phyloP scores from a whole-genome alignment of 177 flowering plant genomes.

The Telopea speciosissima region DNA sequence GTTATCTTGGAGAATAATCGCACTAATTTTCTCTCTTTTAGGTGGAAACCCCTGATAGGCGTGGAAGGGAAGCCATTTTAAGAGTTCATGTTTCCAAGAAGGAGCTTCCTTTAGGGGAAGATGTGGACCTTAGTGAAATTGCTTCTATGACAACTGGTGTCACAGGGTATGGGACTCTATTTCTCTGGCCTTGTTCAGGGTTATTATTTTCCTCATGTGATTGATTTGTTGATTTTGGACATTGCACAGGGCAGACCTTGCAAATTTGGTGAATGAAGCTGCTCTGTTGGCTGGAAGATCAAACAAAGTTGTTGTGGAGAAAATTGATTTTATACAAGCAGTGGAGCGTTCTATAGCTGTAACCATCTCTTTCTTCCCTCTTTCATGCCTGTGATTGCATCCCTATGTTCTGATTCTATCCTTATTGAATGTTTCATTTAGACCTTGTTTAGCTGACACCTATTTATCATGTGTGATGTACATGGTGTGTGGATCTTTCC shows the following conservation, averaged over 20 bases:
- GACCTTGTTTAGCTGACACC: too few relatives aligned
- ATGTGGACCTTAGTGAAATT: slow-evolving; percentile 69
- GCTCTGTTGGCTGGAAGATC: slow-evolving; percentile 94
- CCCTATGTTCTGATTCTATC: too few relatives aligned
- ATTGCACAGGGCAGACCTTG: slow-evolving; percentile 93
- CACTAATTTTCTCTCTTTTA: slow-evolving; percentile 17
- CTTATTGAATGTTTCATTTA: too few relatives aligned
- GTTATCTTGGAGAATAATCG: too few relatives aligned
- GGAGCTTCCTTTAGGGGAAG: slow-evolving; percentile 83
- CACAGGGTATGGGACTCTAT: slow-evolving; percentile 63
- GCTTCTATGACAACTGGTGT: slow-evolving; percentile 97
- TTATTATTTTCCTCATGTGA: not conserved
- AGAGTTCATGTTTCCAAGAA: slow-evolving; percentile 89
- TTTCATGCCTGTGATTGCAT: not conserved
- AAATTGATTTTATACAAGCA: slow-evolving; percentile 83
- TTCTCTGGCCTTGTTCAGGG: not conserved
- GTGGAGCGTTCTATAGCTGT: slow-evolving; percentile 98
- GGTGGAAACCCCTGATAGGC: slow-evolving; percentile 95
- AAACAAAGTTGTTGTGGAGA: slow-evolving; percentile 74
- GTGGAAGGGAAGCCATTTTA: slow-evolving; percentile 88
- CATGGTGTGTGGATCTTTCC: too few relatives aligned
- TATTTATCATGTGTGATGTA: too few relatives aligned
- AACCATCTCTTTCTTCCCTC: slow-evolving; percentile 22
- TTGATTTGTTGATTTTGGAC: slow-evolving; percentile 22
- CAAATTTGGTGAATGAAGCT: slow-evolving; percentile 97